Evolutionary conservation across 169 alveolate genomes (phyloP), one percentile per base, ranked within the genome.

Genomic region (Plasmodium sp.): DNA sequence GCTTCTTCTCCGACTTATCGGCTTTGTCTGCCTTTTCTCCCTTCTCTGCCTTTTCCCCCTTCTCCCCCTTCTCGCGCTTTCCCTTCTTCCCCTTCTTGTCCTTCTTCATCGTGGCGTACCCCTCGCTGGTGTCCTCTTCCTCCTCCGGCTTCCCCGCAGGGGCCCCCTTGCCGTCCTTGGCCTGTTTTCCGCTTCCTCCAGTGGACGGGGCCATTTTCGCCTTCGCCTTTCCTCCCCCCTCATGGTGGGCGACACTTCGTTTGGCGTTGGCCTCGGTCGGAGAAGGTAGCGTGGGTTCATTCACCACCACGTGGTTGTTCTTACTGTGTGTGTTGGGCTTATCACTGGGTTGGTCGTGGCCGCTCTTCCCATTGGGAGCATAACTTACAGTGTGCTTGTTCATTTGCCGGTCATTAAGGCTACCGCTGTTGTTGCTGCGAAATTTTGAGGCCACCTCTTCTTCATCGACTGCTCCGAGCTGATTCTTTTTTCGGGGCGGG

Each of bases 131-230:
- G n/a, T 45, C 77, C 56, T 81, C 71, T 27, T 81, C 73, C 39
- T 67, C 18, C n/a, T 81, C 41, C n/a, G n/a, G 33, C 12, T 81
- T 45, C 41, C 39, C 27, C 31, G 36, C 14, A 31, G 41, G 54
- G 34, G 48, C 34, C 31, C 6, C 34, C 31, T 14, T 22, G 4
- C 16, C 16, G 18, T 3, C n/a, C 71, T 82, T 82, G 33, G 72
- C 79, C 31, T 82, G 80, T 56, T 82, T 82, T 82, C 72, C 41
- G n/a, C 67, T 48, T 81, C 67, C 71, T 6, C 12, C 71, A 31
- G 31, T 16, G 14, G 31, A 51, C 1, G 31, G 72, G 36, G 18
- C 43, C 34, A 4, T 81, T 51, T 34, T 36, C 54, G 71, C 10
- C 54, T 81, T 81, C 7, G 67, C 45, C 34, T 81, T 81, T 81